phyloP scores from a whole-genome alignment of 2,329 filamentous ascomycete genomes.

The Venturia oleaginea region DNA sequence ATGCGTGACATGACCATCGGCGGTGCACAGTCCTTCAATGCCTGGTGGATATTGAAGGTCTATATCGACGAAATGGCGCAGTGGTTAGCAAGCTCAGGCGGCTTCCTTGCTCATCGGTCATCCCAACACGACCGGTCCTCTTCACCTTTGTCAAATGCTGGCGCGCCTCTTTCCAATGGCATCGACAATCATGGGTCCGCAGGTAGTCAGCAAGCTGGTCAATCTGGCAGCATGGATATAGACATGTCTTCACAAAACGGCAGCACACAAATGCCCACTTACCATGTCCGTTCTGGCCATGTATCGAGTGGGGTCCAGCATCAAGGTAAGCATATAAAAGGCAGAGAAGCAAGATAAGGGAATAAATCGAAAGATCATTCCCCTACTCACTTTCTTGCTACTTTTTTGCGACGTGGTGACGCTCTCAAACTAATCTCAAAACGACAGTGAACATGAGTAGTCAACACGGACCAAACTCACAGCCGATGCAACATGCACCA shows the following conservation, averaged over 20 bases:
- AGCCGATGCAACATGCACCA: not conserved
- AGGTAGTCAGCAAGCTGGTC: not conserved
- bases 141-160: constrained; percentile 6
- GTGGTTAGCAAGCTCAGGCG: constrained; percentile 82
- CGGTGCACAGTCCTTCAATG: constrained; percentile 72
- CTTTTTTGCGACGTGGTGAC: not conserved
- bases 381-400: not conserved
- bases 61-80: constrained; percentile 92
- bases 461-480: constrained; percentile 6
- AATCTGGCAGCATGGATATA: not conserved
- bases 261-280: not conserved
- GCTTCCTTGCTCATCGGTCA: constrained; percentile 52
- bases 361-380: too few relatives aligned
- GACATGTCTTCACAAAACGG: not conserved
- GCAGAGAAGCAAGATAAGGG: not conserved
- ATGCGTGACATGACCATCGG: constrained; percentile 74
- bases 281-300: not conserved
- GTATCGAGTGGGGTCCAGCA: not conserved
- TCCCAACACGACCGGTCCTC: not conserved
- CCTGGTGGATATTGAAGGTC: constrained; percentile 92
- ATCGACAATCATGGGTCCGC: not conserved
- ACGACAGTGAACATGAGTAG: not conserved
- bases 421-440: not conserved
- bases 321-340: not conserved
- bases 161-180: not conserved